Percentiles rank a stretch among this genome's conserved stretches.
phyloP scores from a whole-genome alignment of 1,139 yeast genomes.

The Yamadazyma siamensis region DNA sequence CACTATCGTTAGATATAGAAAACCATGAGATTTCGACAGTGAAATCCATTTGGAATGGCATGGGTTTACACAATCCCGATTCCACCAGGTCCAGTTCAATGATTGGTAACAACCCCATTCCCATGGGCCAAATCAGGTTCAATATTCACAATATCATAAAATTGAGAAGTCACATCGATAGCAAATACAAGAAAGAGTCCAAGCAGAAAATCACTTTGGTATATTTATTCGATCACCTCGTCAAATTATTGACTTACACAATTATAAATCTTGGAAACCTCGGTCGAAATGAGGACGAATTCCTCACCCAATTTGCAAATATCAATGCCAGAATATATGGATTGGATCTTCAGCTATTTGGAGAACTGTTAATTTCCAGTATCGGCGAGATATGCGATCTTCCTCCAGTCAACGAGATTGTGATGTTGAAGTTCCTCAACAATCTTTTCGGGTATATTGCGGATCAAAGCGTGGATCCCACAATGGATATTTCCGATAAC shows the following conservation, averaged over 20 bases:
- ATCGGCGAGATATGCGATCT: constrained; percentile 1
- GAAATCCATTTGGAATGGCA: neutral
- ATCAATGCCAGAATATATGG: constrained; percentile 8
- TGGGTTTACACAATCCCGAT: too few relatives aligned
- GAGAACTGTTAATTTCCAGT: constrained; percentile 6
- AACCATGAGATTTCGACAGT: neutral
- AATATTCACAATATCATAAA: neutral
- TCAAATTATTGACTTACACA: constrained; percentile 5
- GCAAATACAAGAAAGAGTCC: neutral
- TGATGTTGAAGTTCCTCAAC: constrained; percentile 7
- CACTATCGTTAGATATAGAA: too few relatives aligned
- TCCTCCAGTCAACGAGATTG: constrained; percentile 1
- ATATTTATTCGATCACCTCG: constrained; percentile 3
- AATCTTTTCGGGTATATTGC: constrained; percentile 4
- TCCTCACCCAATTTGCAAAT: constrained; percentile 6
- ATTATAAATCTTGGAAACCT: constrained; percentile 2
- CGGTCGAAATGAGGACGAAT: constrained; percentile 1
- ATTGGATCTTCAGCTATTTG: constrained; percentile 5
- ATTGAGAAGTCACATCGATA: constrained; percentile 1
- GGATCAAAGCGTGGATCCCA: constrained; percentile 6
- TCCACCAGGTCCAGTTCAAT: too few relatives aligned
- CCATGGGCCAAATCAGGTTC: constrained; percentile 1
- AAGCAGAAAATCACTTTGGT: neutral
- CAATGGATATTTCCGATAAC: constrained; percentile 5
- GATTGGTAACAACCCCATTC: too few relatives aligned